Evolutionary conservation across 1,284 basidiomycete species (phyloP), one percentile per base, ranked within the genome.

Genomic region (Pascua guehoae): DNA sequence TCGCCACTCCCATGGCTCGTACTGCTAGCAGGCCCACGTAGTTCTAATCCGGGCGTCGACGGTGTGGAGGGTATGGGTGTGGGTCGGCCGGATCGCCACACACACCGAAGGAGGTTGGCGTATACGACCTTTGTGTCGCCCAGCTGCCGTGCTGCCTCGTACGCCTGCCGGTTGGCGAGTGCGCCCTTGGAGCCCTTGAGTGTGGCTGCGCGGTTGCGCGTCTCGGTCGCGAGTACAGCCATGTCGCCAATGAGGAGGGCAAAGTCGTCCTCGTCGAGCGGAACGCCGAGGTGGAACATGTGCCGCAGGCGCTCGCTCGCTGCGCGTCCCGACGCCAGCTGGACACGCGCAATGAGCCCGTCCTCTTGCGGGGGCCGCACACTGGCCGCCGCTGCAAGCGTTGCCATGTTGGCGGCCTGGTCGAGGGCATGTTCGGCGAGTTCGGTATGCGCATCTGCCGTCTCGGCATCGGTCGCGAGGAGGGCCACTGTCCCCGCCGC

Each of bases 351-450:
- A 56, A 77, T 71, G 44, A 74, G 69, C 36, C 67, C 72, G 5
- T 64, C 59, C 15, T 61, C 64, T 10, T 65, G 62, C 1, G 65
- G 65, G 47, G 66, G 65, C 49, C 67, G 57, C 36, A 63, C 56
- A 32, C 24, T 32, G 36, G 65, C 59, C 1, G 66, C 54, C 1
- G 66, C 67, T 16, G 70, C 68, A 4, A 73, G 58, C 1, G 70
- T 70, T 1, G 73, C 71, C 74, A 75, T 74, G 57, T 75, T 73
- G 39, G 70, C 71, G 12, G 75, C 74, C 56, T 75, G 56, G 2
- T 74, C 72, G 5, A 76, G 64, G 12, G 74, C 73, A 49, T 74
- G 69, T 53, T 75, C 74, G 41, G 72, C 68, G 5, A 76, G 59
- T 54, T 73, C 73, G 54, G 71, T 58, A 47, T 74, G 66, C 11